Evolutionary conservation across 805 yeast genomes (phyloP), one percentile per base, ranked within the genome.

Genomic region (Pichia thaimueangensis): DNA sequence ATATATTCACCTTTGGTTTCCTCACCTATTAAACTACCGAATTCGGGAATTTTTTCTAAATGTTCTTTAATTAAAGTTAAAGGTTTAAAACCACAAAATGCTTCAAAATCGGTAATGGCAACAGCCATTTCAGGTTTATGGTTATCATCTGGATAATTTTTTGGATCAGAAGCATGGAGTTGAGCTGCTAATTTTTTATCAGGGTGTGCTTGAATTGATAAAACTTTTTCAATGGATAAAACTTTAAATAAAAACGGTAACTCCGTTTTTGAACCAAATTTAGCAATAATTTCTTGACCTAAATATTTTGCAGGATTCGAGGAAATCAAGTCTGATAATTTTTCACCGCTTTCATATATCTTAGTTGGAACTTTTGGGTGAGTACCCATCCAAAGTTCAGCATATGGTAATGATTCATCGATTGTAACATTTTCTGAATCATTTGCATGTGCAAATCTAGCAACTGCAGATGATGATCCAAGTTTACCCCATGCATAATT

Each of bases 121-220:
- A 93, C 78, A 39, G 98, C 97, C 98, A 93, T 93, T 65, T 93
- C 98, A n/a, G 98, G 98, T 70, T 93, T 93, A 68, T 93, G 98
- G 70, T 93, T 93, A 62, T 82, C 95, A 67, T 93, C 98, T 4
- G 97, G 97, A 63, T 93, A 93, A 67, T 93, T 85, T 56, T 80
- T 78, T 43, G 98, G 97, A 67, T 93, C 97, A 23, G 71, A 65
- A 15, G 74, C 73, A 58, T 84, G 95, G 55, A 93, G 72, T 49
- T 77, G 76, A 36, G 73, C 78, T 30, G 84, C 98, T 45, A 93
- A 71, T 12, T 71, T 62, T 69, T 93, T 93, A 68, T 93, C 97
- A 23, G 98, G 98, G 61, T 93, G 98, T 17, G 98, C 97, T 68
- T 93, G 98, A 62, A 93, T 91, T 16, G 93, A 80, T 56, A 93